These are phyloP conservation scores for Crassisporium funariophilum DNA, from an alignment of 768 basidiomycete genomes.

Conservation along the genomic window DNA sequence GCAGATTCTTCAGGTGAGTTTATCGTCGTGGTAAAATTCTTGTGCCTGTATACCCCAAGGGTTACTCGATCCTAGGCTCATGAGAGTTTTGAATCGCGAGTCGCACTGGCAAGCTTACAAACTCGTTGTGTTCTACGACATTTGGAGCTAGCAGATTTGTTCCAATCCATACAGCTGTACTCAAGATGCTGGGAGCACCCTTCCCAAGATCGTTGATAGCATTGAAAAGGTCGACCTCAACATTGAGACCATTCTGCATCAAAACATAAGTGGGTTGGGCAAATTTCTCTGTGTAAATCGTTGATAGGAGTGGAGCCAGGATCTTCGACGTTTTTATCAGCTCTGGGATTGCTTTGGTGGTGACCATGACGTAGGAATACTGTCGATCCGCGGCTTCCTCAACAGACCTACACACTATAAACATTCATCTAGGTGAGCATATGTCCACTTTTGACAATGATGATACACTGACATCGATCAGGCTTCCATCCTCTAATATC, in stretches of 20 bases:
- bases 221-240: slow-evolving; percentile 66
- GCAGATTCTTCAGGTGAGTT: slow-evolving; percentile 46
- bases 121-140: slow-evolving; percentile 51
- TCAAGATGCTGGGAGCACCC: slow-evolving; percentile 53
- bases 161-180: slow-evolving; percentile 55
- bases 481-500: slow-evolving; percentile 60
- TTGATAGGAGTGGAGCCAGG: slow-evolving; percentile 55
- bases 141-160: slow-evolving; percentile 50
- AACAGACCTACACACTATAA: slow-evolving; percentile 58
- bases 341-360: slow-evolving; percentile 76
- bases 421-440: slow-evolving; percentile 5
- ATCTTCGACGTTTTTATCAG: slow-evolving; percentile 55
- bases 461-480: slow-evolving; percentile 51
- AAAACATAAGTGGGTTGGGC: slow-evolving; percentile 62
- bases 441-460: not conserved
- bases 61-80: slow-evolving; percentile 58
- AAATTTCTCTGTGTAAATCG: slow-evolving; percentile 45
- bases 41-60: slow-evolving; percentile 57
- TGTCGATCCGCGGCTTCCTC: slow-evolving; percentile 58
- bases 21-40: slow-evolving; percentile 37
- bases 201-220: slow-evolving; percentile 44
- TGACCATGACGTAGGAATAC: slow-evolving; percentile 67
- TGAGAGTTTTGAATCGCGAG: too few species aligned
- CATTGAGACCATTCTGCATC: slow-evolving; percentile 72
- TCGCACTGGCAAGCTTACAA: slow-evolving; percentile 52